Conservation (phyloP, 2,329 filamentous ascomycete species). For the Botrytis byssoidea region DNA sequence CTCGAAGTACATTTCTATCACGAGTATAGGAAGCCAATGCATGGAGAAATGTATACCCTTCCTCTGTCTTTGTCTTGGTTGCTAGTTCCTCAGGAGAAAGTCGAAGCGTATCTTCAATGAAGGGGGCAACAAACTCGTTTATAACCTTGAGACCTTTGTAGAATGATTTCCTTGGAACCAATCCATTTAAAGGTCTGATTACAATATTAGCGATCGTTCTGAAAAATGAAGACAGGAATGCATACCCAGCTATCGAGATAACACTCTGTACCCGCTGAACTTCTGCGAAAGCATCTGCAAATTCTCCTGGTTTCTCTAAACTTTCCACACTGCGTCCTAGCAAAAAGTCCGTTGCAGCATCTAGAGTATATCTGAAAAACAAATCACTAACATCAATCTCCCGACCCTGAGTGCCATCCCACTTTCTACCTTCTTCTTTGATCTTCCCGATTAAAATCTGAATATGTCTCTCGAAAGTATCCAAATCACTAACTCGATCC, state of each 20-base stretch:
- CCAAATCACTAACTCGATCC: slow-evolving; percentile 77
- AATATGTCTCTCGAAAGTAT: slow-evolving; percentile 78
- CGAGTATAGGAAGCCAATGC: slow-evolving; percentile 79
- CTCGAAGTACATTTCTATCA: slow-evolving; percentile 68
- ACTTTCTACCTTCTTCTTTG: slow-evolving; percentile 51
- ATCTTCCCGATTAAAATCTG: slow-evolving; percentile 70
- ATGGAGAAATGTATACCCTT: slow-evolving; percentile 81
- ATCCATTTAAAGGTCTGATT: slow-evolving; percentile 54
- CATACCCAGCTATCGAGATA: slow-evolving; percentile 60
- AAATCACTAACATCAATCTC: slow-evolving; percentile 71
- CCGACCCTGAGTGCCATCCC: slow-evolving; percentile 52
- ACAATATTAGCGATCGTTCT: neutral
- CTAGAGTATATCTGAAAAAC: slow-evolving; percentile 82
- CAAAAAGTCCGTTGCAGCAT: slow-evolving; percentile 83
- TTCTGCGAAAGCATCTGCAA: slow-evolving; percentile 78
- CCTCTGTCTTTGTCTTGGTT: slow-evolving; percentile 68
- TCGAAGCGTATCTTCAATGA: slow-evolving; percentile 70
- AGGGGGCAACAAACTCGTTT: slow-evolving; percentile 73
- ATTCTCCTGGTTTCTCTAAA: slow-evolving; percentile 56
- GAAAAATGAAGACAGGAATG: slow-evolving; percentile 10
- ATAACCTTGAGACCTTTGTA: slow-evolving; percentile 63
- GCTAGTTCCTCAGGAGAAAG: slow-evolving; percentile 71
- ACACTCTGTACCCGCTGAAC: slow-evolving; percentile 73
- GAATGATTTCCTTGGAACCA: slow-evolving; percentile 67
- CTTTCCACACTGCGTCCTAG: slow-evolving; percentile 72